Conservation (phyloP, 2,329 filamentous ascomycete species). For the Nemania serpens region DNA sequence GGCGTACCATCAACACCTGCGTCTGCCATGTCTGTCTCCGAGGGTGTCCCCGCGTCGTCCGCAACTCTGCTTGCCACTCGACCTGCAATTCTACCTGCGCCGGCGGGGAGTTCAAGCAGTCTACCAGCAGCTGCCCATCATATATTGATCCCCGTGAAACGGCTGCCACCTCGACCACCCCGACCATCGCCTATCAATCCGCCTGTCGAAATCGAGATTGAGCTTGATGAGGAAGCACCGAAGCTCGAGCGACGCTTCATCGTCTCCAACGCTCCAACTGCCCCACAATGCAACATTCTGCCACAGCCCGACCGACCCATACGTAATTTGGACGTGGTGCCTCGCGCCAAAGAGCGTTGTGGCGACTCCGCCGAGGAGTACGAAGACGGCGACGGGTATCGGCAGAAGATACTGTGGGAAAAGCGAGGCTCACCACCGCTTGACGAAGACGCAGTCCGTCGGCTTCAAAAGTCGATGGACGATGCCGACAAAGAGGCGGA, state of each 20-base stretch:
- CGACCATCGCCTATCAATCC: not conserved
- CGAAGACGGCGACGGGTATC: slow-evolving; percentile 3
- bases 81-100: not conserved
- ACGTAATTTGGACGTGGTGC: not conserved
- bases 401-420: not conserved
- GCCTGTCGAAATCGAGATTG: slow-evolving; percentile 2
- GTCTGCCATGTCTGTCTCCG: too few species aligned
- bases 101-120: not conserved
- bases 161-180: not conserved
- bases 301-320: not conserved
- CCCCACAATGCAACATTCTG: not conserved
- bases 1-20: not conserved
- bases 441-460: not conserved
- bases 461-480: slow-evolving; percentile 6
- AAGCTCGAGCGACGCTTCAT: slow-evolving; percentile 15
- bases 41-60: not conserved
- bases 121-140: not conserved
- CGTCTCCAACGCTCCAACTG: not conserved
- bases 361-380: not conserved
- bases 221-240: not conserved
- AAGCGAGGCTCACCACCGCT: not conserved
- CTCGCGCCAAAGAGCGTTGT: slow-evolving; percentile 2
- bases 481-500: not conserved
- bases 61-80: not conserved
- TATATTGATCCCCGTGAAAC: not conserved